Evolutionary conservation across 768 basidiomycete species (phyloP), one percentile per base, ranked within the genome.

Genomic region (Lactarius psammicola): DNA sequence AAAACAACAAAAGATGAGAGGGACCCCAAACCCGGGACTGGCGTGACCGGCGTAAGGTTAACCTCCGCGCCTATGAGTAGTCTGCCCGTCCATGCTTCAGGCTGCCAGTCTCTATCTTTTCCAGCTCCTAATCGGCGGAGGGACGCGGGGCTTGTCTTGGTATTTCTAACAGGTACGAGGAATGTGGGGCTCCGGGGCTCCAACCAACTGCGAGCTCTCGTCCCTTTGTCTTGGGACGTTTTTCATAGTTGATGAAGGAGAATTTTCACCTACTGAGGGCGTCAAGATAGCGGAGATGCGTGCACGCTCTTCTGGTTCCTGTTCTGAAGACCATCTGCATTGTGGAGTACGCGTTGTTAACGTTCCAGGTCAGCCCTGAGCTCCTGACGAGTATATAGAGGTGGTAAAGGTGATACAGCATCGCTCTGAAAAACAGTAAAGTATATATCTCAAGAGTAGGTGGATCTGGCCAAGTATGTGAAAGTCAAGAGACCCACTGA

Each of bases 401-500:
- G 20, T 11, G 42, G 44, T 46, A 36, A 46, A 9, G 40, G 44
- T 9, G n/a, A 65, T 51, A 66, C 36, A 66, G 56, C 60, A 60
- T 31, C 4, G 55, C 56, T 15, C 33, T n/a, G n/a, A n/a, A n/a
- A n/a, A n/a, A n/a, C n/a, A n/a, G n/a, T n/a, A n/a, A n/a, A n/a
- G n/a, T n/a, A n/a, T n/a, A n/a, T n/a, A n/a, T n/a, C n/a, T n/a
- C n/a, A n/a, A n/a, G n/a, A n/a, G n/a, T n/a, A n/a, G n/a, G n/a
- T n/a, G n/a, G n/a, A n/a, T n/a, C n/a, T n/a, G n/a, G n/a, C n/a
- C 64, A 58, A 0, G 64, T 69, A 44, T 70, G 69, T 5, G 68
- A 56, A 0, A 66, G 60, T 68, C 68, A 70, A 30, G 68, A 65
- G 34, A 58, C 44, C 69, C 69, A 66, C 17, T 66, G 68, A 8